phyloP scores from a whole-genome alignment of 1,284 basidiomycete genomes.

The Pseudozyma sp. region DNA sequence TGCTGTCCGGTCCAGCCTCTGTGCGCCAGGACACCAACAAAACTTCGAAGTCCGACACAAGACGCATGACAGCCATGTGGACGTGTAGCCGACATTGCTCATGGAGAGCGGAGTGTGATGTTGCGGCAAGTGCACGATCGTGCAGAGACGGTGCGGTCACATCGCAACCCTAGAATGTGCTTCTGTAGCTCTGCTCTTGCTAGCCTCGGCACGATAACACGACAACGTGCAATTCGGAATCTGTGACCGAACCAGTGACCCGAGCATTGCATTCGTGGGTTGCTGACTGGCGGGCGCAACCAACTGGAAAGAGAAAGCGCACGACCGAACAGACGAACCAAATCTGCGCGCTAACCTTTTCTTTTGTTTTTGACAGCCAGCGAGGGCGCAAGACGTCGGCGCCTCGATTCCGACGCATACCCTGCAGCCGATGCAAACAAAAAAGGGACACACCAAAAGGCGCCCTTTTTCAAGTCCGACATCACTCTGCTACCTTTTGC shows the following conservation, averaged over 20 bases:
- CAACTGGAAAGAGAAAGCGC: too few species aligned
- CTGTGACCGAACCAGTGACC: too few species aligned
- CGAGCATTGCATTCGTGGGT: too few species aligned
- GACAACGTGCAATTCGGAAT: not conserved
- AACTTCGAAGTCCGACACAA: not conserved
- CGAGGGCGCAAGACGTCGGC: not conserved
- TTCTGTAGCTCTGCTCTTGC: too few species aligned
- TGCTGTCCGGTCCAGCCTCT: too few species aligned
- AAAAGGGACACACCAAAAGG: not conserved
- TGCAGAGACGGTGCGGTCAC: too few species aligned
- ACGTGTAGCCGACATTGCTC: not conserved
- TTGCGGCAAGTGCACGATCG: too few species aligned
- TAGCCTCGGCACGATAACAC: not conserved
- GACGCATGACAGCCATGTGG: constrained; percentile 4
- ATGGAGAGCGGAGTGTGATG: not conserved
- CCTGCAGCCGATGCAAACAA: not conserved
- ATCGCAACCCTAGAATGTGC: too few species aligned
- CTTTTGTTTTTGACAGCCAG: not conserved
- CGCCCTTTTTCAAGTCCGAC: not conserved
- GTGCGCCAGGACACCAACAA: not conserved
- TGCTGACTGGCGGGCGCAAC: too few species aligned
- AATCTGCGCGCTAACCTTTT: too few species aligned
- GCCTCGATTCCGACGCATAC: not conserved
- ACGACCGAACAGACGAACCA: too few species aligned
- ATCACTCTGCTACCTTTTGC: not conserved